Conservation (phyloP, 768 basidiomycete species). For the Mrakia frigida region DNA sequence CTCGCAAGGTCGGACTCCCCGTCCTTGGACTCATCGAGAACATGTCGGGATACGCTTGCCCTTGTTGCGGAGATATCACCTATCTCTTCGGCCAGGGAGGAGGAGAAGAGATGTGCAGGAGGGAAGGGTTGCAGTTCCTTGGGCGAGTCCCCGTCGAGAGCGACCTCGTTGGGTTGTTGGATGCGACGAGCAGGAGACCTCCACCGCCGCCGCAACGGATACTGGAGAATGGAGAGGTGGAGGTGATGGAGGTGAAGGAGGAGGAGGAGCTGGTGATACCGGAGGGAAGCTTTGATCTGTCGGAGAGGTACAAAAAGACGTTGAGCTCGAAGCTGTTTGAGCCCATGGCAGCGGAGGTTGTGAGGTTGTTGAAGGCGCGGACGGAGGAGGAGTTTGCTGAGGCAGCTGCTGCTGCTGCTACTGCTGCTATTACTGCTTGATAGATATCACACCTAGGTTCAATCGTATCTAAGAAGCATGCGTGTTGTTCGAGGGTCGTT, state of each 20-base stretch:
- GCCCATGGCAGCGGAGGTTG: constrained; percentile 52
- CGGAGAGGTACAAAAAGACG: constrained; percentile 62
- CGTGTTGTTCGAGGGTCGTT: not conserved
- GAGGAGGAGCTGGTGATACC: constrained; percentile 16
- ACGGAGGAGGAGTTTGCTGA: not conserved
- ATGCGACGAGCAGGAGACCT: constrained; percentile 53
- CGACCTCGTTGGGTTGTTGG: constrained; percentile 77
- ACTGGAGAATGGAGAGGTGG: constrained; percentile 30
- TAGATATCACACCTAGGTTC: not conserved
- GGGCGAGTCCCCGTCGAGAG: constrained; percentile 91
- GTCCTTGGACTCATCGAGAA: constrained; percentile 93
- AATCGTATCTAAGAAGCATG: not conserved
- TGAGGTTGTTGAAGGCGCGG: constrained; percentile 37
- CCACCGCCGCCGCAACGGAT: constrained; percentile 23
- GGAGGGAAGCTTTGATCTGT: constrained; percentile 36
- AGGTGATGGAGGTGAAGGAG: constrained; percentile 1
- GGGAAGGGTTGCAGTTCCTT: constrained; percentile 68
- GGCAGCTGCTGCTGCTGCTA: not conserved
- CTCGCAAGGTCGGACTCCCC: constrained; percentile 75
- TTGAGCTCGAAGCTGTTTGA: constrained; percentile 64
- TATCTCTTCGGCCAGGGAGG: constrained; percentile 93
- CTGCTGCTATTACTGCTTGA: not conserved
- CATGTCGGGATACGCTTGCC: constrained; percentile 97
- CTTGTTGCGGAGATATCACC: constrained; percentile 91
- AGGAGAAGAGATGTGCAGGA: constrained; percentile 76